Conservation (phyloP, 768 basidiomycete species). For the Auricularia cornea region DNA sequence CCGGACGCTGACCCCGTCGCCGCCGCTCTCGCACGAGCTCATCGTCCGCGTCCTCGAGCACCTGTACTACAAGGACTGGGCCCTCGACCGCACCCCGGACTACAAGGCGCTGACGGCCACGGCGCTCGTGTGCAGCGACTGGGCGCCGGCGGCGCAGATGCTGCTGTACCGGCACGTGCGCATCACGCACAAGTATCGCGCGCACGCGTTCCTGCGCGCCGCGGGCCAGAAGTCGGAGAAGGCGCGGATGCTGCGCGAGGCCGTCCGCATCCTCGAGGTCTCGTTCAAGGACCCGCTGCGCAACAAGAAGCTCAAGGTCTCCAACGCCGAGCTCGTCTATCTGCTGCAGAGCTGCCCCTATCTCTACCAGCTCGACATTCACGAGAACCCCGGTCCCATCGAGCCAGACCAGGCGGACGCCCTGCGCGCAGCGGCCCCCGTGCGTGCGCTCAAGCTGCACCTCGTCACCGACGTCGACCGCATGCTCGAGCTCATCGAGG, state of each 20-base stretch:
- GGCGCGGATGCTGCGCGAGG: neutral
- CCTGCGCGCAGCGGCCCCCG: neutral
- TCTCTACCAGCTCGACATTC: neutral
- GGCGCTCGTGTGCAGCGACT: neutral
- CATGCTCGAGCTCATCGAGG: neutral
- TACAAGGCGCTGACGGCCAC: neutral
- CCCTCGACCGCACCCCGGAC: neutral
- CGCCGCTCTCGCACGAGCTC: neutral
- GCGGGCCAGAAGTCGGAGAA: neutral
- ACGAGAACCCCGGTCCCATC: neutral
- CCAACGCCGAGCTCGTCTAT: neutral
- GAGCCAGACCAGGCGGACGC: neutral
- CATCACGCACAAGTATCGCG: neutral
- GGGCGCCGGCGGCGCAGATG: neutral
- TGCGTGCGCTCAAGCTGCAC: neutral
- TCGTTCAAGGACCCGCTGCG: constrained; percentile 1
- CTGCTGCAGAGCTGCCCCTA: neutral
- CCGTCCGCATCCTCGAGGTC: neutral
- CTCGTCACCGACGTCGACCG: neutral
- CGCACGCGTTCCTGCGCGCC: neutral
- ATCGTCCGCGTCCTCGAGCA: neutral
- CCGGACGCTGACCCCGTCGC: neutral
- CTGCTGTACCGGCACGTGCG: neutral
- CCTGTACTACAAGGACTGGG: neutral
- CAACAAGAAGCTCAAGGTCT: constrained; percentile 2